These are phyloP conservation scores for Metschnikowia henanensis DNA, from an alignment of 805 yeast genomes.

Conservation along the genomic window DNA sequence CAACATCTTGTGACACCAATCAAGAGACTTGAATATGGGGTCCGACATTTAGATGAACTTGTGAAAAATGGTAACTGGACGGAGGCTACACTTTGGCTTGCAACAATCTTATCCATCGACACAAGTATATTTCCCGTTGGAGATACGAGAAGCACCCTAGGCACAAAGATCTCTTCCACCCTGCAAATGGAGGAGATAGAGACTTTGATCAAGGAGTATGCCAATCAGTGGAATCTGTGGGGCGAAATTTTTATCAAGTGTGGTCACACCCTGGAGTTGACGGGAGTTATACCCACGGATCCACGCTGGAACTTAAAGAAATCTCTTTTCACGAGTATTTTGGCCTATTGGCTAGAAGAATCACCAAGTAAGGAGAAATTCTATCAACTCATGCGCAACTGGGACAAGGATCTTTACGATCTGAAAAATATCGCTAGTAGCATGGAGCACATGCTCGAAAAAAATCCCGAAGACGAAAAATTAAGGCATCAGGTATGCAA, in stretches of 20 bases:
- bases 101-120: conserved; percentile 21
- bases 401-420: conserved; percentile 62
- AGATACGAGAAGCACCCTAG: conserved; percentile 33
- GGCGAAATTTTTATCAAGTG: conserved; percentile 50
- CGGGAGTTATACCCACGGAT: conserved; percentile 55
- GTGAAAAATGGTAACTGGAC: conserved; percentile 51
- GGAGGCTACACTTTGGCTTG: conserved; percentile 52
- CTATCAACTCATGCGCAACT: conserved; percentile 42
- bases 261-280: conserved; percentile 46
- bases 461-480: conserved; percentile 10
- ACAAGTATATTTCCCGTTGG: conserved; percentile 25
- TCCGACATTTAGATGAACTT: conserved; percentile 49
- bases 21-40: conserved; percentile 60
- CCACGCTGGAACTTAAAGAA: conserved; percentile 33
- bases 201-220: conserved; percentile 24
- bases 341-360: conserved; percentile 45
- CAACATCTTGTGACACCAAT: conserved; percentile 49
- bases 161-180: conserved; percentile 13
- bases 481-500: conserved; percentile 49
- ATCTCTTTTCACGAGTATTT: conserved; percentile 40
- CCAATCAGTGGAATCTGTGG: conserved; percentile 65
- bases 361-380: conserved; percentile 31
- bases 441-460: conserved; percentile 48
- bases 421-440: conserved; percentile 39
- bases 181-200: conserved; percentile 19